Conservation (phyloP, 306 rosid species). For the Abrus precatorius region DNA sequence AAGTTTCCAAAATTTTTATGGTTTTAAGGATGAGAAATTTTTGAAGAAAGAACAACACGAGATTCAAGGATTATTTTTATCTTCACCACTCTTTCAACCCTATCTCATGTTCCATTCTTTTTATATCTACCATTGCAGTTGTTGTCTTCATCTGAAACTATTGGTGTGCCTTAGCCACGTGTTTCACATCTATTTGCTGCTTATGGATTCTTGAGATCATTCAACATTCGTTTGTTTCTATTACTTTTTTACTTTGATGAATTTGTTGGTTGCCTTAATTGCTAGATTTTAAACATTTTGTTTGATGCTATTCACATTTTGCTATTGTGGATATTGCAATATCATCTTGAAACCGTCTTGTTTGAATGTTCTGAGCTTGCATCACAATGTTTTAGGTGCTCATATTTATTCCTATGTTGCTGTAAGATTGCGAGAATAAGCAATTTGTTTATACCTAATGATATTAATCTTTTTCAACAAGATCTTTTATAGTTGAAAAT, state of each 20-base stretch:
- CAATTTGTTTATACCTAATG: conserved; percentile 10
- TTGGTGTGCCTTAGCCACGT: conserved; percentile 81
- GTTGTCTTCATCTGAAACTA: conserved; percentile 78
- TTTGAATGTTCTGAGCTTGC: conserved; percentile 78
- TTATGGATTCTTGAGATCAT: conserved; percentile 84
- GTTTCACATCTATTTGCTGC: conserved; percentile 80
- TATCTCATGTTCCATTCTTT: no score
- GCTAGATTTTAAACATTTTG: conserved; percentile 61
- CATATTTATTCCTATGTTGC: neutral
- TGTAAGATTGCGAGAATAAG: conserved; percentile 20
- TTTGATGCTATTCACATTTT: conserved; percentile 85
- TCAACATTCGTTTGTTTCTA: conserved; percentile 73
- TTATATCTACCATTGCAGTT: conserved; percentile 64
- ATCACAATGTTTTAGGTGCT: conserved; percentile 78
- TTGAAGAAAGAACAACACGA: no score
- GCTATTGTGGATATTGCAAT: conserved; percentile 74
- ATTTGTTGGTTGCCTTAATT: conserved; percentile 87
- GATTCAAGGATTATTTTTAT: no score
- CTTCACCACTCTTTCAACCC: neutral
- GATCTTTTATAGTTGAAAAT: neutral
- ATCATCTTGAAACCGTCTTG: conserved; percentile 71
- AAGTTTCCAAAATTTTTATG: no score
- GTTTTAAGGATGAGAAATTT: no score
- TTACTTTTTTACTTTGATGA: conserved; percentile 84
- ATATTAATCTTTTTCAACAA: conserved; percentile 7